Percentiles rank a stretch among this genome's conserved stretches.
These are phyloP conservation scores for Mortierella sp. DNA, from an alignment of 371 early-diverging fungal genomes.

Conservation along the genomic window DNA sequence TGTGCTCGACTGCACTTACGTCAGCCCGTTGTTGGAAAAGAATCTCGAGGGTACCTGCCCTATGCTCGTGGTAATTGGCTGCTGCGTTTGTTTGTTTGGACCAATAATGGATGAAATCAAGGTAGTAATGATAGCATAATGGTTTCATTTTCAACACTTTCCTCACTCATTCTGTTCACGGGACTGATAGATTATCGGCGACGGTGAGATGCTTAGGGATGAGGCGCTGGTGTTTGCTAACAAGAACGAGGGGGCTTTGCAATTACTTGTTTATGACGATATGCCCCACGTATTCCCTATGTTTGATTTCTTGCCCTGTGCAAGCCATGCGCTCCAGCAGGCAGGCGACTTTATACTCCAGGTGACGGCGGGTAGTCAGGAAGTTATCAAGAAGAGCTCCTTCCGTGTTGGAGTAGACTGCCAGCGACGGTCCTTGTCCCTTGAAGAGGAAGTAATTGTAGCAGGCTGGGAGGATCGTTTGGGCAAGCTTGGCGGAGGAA, in stretches of 20 bases:
- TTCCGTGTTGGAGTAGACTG: slow-evolving; percentile 30
- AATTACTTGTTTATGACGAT: slow-evolving; percentile 71
- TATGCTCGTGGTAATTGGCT: slow-evolving; percentile 58
- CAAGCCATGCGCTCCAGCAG: slow-evolving; percentile 25
- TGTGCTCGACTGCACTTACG: slow-evolving; percentile 61
- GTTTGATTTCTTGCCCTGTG: slow-evolving; percentile 48
- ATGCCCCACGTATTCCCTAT: slow-evolving; percentile 86
- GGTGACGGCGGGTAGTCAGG: slow-evolving; percentile 12
- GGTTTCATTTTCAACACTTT: not conserved
- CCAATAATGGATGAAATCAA: not conserved
- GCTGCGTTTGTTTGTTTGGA: not conserved
- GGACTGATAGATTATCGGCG: slow-evolving; percentile 67
- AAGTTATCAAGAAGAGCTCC: slow-evolving; percentile 16
- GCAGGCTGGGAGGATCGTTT: slow-evolving; percentile 41
- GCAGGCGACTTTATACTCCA: slow-evolving; percentile 36
- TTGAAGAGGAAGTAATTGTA: slow-evolving; percentile 33
- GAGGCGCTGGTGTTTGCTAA: slow-evolving; percentile 64
- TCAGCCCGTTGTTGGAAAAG: slow-evolving; percentile 65
- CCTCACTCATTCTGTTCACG: not conserved
- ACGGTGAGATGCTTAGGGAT: slow-evolving; percentile 75
- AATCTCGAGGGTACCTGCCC: slow-evolving; percentile 61
- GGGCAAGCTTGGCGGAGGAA: slow-evolving; percentile 50
- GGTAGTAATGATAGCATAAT: not conserved
- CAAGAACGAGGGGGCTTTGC: slow-evolving; percentile 41
- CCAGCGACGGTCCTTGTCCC: slow-evolving; percentile 20